These are phyloP conservation scores for Mucor sp. DNA, from an alignment of 371 early-diverging fungal species.

Conservation along the genomic window DNA sequence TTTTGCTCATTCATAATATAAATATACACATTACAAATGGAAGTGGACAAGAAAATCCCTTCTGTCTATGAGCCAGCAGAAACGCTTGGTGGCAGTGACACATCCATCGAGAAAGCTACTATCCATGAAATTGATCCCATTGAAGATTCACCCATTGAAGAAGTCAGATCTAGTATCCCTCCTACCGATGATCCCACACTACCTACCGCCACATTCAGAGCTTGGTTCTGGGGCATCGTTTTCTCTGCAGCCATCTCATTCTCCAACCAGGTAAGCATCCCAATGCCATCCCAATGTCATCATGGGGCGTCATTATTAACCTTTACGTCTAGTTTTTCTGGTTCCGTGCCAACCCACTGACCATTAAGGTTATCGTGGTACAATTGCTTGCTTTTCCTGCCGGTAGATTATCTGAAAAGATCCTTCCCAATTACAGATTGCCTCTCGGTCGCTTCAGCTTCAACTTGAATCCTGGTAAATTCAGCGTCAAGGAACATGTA, in stretches of 20 bases:
- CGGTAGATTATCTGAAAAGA: slow-evolving; percentile 61
- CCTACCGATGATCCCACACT: slow-evolving; percentile 66
- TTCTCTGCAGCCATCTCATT: slow-evolving; percentile 66
- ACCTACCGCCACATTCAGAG: slow-evolving; percentile 78
- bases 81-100: neutral
- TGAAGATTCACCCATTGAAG: slow-evolving; percentile 74
- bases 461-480: slow-evolving; percentile 75
- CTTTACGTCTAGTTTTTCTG: slow-evolving; percentile 54
- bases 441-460: slow-evolving; percentile 29
- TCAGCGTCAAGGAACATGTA: slow-evolving; percentile 79
- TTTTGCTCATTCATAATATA: neutral
- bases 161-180: slow-evolving; percentile 67
- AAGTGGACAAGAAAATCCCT: slow-evolving; percentile 8
- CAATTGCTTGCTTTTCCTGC: slow-evolving; percentile 70
- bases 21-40: slow-evolving; percentile 6
- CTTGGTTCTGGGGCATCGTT: slow-evolving; percentile 72
- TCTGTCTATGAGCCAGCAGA: slow-evolving; percentile 5
- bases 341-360: slow-evolving; percentile 72
- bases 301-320: neutral
- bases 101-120: slow-evolving; percentile 5
- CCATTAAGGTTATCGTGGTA: slow-evolving; percentile 65
- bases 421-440: slow-evolving; percentile 47
- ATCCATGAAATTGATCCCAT: slow-evolving; percentile 13
- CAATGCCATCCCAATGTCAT: neutral
- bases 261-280: slow-evolving; percentile 59